Evolutionary conservation across 2,329 filamentous ascomycete species (phyloP), one percentile per base, ranked within the genome.

Genomic region (Periconia macrospinosa): DNA sequence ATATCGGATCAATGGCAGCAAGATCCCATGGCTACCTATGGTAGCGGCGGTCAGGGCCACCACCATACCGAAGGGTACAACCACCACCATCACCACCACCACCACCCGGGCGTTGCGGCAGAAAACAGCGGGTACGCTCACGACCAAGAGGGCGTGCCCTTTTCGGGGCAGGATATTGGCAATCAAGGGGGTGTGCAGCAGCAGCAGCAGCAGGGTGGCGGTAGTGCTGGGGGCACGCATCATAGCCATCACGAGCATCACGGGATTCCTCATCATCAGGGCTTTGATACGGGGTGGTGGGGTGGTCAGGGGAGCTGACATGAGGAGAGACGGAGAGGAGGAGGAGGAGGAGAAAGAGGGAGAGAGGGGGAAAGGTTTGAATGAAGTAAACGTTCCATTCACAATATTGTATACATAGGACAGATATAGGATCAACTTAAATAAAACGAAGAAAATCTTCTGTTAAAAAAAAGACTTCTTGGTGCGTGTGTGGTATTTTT

Each of bases 1-100:
- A 64, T 74, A 43, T 60, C 52, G 40, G 62, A 64, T 9, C 50
- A 45, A 11, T 66, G 62, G 62, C 35, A 45, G 30, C 56, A 55
- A 19, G 57, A 63, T 30, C 50, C 52, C 14, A 35, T 41, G 60
- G 53, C 49, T 58, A 62, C 37, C 60, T 66, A 35, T 64, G 61
- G 59, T 58, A 59, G 18, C 6, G 62, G 49, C n/a, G 52, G 59
- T 20, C 47, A 57, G 2, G 55, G 59, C 18, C 33, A 37, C 30
- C 30, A 33, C 11, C 33, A 37, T 27, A 8, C 23, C 23, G 23
- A 27, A 27, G 23, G 23, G 23, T 27, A 27, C 23, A 27, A 27
- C 23, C 23, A n/a, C n/a, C n/a, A n/a, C n/a, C n/a, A n/a, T n/a
- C n/a, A n/a, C n/a, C n/a, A n/a, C n/a, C n/a, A n/a, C n/a, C n/a